A percentile compares a stretch with the other conserved stretches of the same genome.
Conservation (phyloP, 768 basidiomycete genomes). For the Pleurotus ostreatus region DNA sequence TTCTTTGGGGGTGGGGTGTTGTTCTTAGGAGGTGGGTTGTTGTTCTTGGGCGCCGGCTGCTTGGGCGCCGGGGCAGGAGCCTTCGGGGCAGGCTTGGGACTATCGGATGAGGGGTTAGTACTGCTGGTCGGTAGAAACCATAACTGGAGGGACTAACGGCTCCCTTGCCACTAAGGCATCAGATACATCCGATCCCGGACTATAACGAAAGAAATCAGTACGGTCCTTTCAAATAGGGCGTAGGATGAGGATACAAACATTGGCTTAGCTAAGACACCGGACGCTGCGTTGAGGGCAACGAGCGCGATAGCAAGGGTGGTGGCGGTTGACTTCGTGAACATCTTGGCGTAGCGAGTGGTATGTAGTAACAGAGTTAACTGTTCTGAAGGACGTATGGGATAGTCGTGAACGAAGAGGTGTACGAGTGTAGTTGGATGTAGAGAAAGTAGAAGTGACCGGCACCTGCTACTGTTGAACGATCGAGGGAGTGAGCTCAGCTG, state of each 20-base stretch:
- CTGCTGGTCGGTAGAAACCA: background rate
- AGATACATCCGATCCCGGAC: background rate
- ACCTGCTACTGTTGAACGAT: slow-evolving; percentile 1
- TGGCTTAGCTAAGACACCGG: slow-evolving; percentile 2
- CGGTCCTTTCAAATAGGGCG: background rate
- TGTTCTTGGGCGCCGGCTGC: background rate
- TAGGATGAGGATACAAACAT: background rate
- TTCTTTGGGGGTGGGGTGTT: background rate
- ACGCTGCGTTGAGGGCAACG: slow-evolving; percentile 7
- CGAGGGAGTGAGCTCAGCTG: slow-evolving; percentile 6
- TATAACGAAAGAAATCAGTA: background rate
- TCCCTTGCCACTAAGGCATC: background rate
- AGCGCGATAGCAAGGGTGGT: slow-evolving; percentile 6
- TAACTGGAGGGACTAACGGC: background rate
- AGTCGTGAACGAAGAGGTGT: background rate
- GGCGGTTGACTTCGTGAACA: slow-evolving; percentile 6
- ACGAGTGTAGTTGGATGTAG: background rate
- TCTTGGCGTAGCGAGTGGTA: background rate
- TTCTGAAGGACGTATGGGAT: background rate
- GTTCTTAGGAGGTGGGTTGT: background rate
- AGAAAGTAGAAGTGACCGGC: slow-evolving; percentile 6
- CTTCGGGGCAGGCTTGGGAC: slow-evolving; percentile 4
- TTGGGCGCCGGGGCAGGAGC: background rate
- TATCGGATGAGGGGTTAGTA: background rate
- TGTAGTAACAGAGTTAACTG: slow-evolving; percentile 7